Evolutionary conservation across 2,329 filamentous ascomycete species (phyloP).

Genomic region (Penicillium sp.): DNA sequence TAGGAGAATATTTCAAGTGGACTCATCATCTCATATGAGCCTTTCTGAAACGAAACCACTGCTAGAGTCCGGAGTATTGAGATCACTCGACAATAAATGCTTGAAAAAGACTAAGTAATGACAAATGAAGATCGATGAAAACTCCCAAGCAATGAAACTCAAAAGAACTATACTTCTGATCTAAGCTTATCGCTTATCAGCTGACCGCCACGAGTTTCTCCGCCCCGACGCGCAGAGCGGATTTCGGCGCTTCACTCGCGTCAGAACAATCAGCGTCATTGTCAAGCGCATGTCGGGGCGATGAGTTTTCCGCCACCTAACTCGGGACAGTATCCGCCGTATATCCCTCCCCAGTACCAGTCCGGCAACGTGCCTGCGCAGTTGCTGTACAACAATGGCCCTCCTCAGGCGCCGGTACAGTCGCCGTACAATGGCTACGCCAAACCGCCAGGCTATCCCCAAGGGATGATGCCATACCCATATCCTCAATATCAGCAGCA

Average conservation of each 20-base stretch:
- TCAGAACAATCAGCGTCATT: slow-evolving; percentile 13
- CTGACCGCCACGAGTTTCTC: slow-evolving; percentile 31
- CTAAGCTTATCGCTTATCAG: slow-evolving; percentile 14
- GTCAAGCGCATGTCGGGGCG: slow-evolving; percentile 32
- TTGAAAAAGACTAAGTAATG: no score
- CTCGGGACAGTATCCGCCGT: slow-evolving; percentile 37
- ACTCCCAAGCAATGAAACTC: no score
- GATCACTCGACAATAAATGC: background rate
- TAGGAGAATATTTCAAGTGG: background rate
- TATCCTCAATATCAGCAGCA: slow-evolving; percentile 32
- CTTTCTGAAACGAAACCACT: background rate
- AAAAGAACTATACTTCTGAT: background rate
- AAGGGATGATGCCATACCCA: slow-evolving; percentile 33
- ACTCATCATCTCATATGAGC: background rate
- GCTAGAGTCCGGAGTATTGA: background rate
- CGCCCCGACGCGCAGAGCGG: slow-evolving; percentile 29
- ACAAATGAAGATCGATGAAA: no score
- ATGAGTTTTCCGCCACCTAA: slow-evolving; percentile 45
- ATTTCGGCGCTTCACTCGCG: slow-evolving; percentile 9
- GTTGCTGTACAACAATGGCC: slow-evolving; percentile 37
- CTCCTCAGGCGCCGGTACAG: slow-evolving; percentile 21
- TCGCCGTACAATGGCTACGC: slow-evolving; percentile 33
- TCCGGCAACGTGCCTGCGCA: slow-evolving; percentile 32
- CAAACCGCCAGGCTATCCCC: slow-evolving; percentile 36
- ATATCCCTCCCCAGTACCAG: slow-evolving; percentile 35